A percentile compares a stretch with the other conserved stretches of the same genome.
Conservation (phyloP, 164 flowering plant species). For the Macadamia tetraphylla region DNA sequence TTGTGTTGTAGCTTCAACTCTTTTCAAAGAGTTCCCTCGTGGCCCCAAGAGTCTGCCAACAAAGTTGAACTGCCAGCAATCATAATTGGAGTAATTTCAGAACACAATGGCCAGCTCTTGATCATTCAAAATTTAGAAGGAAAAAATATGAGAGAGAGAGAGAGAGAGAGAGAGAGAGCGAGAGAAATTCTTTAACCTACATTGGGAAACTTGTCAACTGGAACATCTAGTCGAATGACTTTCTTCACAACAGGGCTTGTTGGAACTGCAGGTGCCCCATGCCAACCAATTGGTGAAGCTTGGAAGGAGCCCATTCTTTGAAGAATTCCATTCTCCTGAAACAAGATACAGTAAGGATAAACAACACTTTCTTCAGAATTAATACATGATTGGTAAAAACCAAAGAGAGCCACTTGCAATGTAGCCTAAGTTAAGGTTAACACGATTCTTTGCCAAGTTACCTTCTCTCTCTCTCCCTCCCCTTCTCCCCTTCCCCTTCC, state of each 20-base stretch:
- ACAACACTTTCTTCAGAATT: background rate
- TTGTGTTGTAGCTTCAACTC: slow-evolving; percentile 74
- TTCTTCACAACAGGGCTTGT: slow-evolving; percentile 52
- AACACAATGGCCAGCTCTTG: background rate
- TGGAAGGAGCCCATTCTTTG: slow-evolving; percentile 54
- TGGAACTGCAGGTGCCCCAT: slow-evolving; percentile 51
- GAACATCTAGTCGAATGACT: slow-evolving; percentile 79
- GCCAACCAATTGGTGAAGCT: slow-evolving; percentile 59
- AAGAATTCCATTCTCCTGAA: slow-evolving; percentile 54
- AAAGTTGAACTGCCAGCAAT: slow-evolving; percentile 63
- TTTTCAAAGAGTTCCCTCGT: slow-evolving; percentile 85
- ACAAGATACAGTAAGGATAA: background rate
- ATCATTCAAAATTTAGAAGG: background rate
- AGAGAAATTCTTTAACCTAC: slow-evolving; percentile 29
- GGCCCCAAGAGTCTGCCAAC: slow-evolving; percentile 87
- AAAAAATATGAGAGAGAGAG: background rate
- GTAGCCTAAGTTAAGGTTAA: too few relatives aligned
- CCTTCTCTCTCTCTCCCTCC: too few relatives aligned
- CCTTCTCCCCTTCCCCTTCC: too few relatives aligned
- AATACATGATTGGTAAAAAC: background rate
- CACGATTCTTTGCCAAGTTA: too few relatives aligned
- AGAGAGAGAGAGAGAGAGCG: background rate
- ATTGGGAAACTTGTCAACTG: slow-evolving; percentile 73
- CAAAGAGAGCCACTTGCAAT: too few relatives aligned
- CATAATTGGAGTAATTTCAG: background rate